Percentiles rank a stretch among this genome's conserved stretches.
phyloP scores from a whole-genome alignment of 257 asterid genomes.

The Capsicum pubescens region DNA sequence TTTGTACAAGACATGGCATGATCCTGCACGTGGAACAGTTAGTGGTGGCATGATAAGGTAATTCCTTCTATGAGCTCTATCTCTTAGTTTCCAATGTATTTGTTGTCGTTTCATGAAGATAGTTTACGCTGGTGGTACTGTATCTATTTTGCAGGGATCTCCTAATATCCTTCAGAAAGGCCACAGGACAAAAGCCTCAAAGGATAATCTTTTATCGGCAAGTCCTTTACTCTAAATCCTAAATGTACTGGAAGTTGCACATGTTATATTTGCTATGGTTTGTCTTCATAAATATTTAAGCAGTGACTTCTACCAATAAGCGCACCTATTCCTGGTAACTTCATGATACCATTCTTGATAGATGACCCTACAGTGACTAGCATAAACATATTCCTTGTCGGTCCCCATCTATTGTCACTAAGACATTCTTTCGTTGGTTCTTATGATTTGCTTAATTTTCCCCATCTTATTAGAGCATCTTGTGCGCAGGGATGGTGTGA shows the following conservation, averaged over 20 bases:
- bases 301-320: not conserved
- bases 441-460: not conserved
- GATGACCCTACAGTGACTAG: not conserved
- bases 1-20: conserved; percentile 95
- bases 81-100: not conserved
- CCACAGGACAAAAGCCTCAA: conserved; percentile 98
- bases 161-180: conserved; percentile 92
- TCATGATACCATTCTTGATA: not conserved
- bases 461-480: conserved; percentile 25
- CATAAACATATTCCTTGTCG: not conserved
- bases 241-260: not conserved
- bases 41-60: conserved; percentile 99
- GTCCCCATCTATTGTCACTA: not conserved
- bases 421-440: not conserved
- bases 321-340: not conserved
- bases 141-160: conserved; percentile 75
- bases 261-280: not conserved
- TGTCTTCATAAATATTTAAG: not conserved
- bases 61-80: not conserved
- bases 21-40: conserved; percentile 90
- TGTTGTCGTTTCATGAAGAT: not conserved
- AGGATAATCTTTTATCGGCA: conserved; percentile 96
- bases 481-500: conserved; percentile 86
- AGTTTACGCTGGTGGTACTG: conserved; percentile 9
- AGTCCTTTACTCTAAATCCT: not conserved